Evolutionary conservation across 352 stramenopile species (phyloP).

Genomic region (Hyaloperonospora brassicae): DNA sequence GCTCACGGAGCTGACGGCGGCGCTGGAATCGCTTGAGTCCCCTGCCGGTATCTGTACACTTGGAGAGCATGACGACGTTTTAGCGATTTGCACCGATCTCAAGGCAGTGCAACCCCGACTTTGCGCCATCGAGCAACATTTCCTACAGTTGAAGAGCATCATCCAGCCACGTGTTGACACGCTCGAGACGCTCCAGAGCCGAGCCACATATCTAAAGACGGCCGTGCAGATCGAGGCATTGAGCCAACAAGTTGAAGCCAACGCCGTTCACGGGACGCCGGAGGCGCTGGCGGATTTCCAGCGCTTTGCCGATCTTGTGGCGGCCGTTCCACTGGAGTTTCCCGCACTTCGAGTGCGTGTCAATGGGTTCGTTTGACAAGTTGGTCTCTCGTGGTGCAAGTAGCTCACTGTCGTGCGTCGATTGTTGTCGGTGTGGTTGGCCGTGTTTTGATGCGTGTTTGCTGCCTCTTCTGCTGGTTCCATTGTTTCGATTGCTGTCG

Average conservation of each 20-base stretch:
- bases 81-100: conserved; percentile 12
- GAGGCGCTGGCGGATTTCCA: conserved; percentile 41
- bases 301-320: conserved; percentile 30
- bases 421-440: neutral
- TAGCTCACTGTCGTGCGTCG: neutral
- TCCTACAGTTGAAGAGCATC: conserved; percentile 35
- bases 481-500: no score
- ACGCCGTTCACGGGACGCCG: conserved; percentile 33
- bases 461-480: no score
- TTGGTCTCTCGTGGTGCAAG: neutral
- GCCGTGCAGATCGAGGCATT: conserved; percentile 48
- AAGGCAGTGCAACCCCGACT: conserved; percentile 19
- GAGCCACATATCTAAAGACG: conserved; percentile 36
- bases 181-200: conserved; percentile 31
- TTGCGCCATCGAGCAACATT: conserved; percentile 33
- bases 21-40: conserved; percentile 6
- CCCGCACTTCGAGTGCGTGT: conserved; percentile 35
- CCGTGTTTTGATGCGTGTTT: no score
- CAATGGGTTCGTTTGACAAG: neutral
- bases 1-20: conserved; percentile 14
- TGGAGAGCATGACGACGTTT: conserved; percentile 16
- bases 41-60: conserved; percentile 1
- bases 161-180: conserved; percentile 25
- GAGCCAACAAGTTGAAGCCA: conserved; percentile 33
- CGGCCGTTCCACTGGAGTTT: conserved; percentile 37